These are phyloP conservation scores for Sporothrix phasma DNA, from an alignment of 2,329 filamentous ascomycete species.

Conservation along the genomic window DNA sequence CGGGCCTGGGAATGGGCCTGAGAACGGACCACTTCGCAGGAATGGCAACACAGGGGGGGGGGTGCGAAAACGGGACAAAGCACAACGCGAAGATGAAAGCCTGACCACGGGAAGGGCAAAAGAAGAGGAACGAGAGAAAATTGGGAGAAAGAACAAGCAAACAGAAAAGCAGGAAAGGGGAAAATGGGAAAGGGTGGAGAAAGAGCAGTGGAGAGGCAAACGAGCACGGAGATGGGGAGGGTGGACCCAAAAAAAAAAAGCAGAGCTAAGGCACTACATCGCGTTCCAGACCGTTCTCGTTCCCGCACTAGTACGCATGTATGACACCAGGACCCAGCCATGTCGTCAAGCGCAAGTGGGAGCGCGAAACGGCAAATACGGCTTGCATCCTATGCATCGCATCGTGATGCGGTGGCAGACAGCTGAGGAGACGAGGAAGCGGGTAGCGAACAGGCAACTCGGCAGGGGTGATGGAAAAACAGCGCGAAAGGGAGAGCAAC, in stretches of 20 bases:
- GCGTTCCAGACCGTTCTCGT: constrained; percentile 11
- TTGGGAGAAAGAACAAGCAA: not conserved
- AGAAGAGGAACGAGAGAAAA: not conserved
- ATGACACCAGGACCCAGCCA: not conserved
- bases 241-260: not conserved
- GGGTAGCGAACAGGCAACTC: no score
- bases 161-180: not conserved
- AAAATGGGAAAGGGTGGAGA: not conserved
- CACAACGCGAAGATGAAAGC: not conserved
- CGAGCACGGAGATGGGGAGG: not conserved
- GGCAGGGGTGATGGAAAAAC: not conserved
- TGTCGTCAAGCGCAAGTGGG: not conserved
- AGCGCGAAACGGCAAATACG: not conserved
- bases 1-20: no score
- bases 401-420: not conserved
- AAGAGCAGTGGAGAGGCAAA: not conserved
- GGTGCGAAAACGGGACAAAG: not conserved
- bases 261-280: not conserved
- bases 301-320: constrained; percentile 2
- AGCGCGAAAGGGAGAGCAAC: not conserved
- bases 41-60: not conserved
- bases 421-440: not conserved
- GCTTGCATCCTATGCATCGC: not conserved
- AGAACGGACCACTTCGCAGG: constrained; percentile 2
- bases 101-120: not conserved